phyloP scores from a whole-genome alignment of 2,329 filamentous ascomycete genomes.

The Huntiella decipiens region DNA sequence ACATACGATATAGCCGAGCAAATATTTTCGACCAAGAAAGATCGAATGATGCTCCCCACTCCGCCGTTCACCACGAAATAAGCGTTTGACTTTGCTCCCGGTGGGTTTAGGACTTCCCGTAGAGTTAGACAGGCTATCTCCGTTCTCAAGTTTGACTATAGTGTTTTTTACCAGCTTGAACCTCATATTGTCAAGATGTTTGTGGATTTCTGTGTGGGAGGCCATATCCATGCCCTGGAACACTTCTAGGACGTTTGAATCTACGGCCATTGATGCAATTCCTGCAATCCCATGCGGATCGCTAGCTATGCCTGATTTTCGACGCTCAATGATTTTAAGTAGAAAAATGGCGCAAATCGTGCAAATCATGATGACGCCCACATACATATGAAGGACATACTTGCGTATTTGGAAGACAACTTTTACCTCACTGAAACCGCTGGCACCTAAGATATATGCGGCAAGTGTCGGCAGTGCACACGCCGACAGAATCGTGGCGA shows the following conservation, averaged over 20 bases:
- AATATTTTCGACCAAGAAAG: conserved; percentile 36
- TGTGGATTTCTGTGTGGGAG: conserved; percentile 46
- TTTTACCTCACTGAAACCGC: conserved; percentile 11
- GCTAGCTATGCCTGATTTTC: conserved; percentile 45
- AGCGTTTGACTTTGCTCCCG: background rate
- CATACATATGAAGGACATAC: conserved; percentile 43
- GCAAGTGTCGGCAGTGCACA: conserved; percentile 51
- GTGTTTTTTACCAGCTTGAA: conserved; percentile 55
- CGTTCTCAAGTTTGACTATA: conserved; percentile 39
- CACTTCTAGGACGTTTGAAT: conserved; percentile 53
- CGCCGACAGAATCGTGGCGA: conserved; percentile 45
- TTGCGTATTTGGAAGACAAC: conserved; percentile 39
- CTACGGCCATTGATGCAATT: conserved; percentile 56
- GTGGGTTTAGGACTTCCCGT: background rate
- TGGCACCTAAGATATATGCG: conserved; percentile 23
- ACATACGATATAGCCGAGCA: conserved; percentile 22
- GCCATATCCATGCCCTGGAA: conserved; percentile 54
- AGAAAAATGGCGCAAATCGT: conserved; percentile 38
- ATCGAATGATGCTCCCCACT: conserved; percentile 44
- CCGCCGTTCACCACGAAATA: background rate
- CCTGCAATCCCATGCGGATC: conserved; percentile 58
- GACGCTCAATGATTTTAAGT: conserved; percentile 39
- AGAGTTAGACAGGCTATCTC: background rate
- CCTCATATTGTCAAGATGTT: conserved; percentile 43
- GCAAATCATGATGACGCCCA: conserved; percentile 34